phyloP scores from a whole-genome alignment of 1,284 basidiomycete species.

The Heterobasidion irregulare region DNA sequence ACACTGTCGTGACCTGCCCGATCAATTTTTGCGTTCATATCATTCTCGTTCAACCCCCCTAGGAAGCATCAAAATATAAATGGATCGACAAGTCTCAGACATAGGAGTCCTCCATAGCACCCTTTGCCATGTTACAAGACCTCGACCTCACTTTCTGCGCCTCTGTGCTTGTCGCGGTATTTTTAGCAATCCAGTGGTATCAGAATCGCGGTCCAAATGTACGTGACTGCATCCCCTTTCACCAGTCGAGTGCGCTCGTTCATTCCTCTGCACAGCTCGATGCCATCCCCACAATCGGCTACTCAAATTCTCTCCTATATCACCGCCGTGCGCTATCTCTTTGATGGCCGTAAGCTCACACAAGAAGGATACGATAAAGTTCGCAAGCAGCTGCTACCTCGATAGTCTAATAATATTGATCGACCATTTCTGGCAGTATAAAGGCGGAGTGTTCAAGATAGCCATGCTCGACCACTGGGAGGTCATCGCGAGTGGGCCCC shows the following conservation, averaged over 20 bases:
- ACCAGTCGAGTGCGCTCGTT: neutral
- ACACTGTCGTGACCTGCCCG: no score
- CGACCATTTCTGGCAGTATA: slow-evolving; percentile 13
- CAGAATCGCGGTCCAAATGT: no score
- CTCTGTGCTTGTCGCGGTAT: no score
- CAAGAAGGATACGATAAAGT: slow-evolving; percentile 21
- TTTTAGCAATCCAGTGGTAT: no score
- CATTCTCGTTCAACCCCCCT: no score
- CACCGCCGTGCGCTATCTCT: slow-evolving; percentile 12
- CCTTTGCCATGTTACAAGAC: no score
- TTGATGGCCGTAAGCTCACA: slow-evolving; percentile 13
- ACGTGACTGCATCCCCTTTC: no score
- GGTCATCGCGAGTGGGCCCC: slow-evolving; percentile 21
- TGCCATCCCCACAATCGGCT: slow-evolving; percentile 8
- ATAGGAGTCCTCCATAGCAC: no score
- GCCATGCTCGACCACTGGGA: slow-evolving; percentile 21
- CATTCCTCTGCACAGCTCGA: slow-evolving; percentile 1
- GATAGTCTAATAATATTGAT: neutral
- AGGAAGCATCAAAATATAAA: no score
- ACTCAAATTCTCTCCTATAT: slow-evolving; percentile 13
- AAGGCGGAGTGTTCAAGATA: slow-evolving; percentile 25
- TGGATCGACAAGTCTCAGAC: no score
- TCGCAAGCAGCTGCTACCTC: neutral
- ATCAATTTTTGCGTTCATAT: no score
- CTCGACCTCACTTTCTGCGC: no score